Conservation (phyloP, 495 filamentous ascomycete genomes). For the Xylaria castorea region DNA sequence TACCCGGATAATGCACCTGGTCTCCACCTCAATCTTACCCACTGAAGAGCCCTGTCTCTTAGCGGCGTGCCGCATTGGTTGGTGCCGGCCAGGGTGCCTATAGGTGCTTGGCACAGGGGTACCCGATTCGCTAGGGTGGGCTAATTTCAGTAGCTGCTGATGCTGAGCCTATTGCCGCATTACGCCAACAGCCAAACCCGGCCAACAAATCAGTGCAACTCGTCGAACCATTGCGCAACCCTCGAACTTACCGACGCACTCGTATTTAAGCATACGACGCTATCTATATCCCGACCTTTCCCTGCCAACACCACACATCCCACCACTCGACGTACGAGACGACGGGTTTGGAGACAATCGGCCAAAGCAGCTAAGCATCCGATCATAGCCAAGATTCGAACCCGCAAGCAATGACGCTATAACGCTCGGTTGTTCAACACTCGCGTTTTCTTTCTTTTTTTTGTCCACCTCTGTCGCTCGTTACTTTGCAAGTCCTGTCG, state of each 20-base stretch:
- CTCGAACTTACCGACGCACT: not conserved
- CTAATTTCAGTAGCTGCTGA: not conserved
- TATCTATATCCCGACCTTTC: not conserved
- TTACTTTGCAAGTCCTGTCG: conserved; percentile 31
- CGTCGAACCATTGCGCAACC: conserved; percentile 22
- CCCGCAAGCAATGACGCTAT: conserved; percentile 36
- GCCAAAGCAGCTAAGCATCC: not conserved
- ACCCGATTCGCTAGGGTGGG: not conserved
- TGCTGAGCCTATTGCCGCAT: conserved; percentile 18
- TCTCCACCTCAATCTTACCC: conserved; percentile 7
- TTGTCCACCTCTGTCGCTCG: conserved; percentile 37
- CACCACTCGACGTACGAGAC: not conserved
- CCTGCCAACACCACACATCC: not conserved
- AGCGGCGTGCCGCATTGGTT: conserved; percentile 15
- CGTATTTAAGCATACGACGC: not conserved
- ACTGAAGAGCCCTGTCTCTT: not conserved
- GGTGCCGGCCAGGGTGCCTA: conserved; percentile 1
- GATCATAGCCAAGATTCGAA: conserved; percentile 19
- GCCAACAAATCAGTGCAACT: conserved; percentile 8
- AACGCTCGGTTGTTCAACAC: conserved; percentile 12
- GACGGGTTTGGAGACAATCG: not conserved
- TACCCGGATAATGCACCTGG: not conserved
- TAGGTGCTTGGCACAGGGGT: conserved; percentile 10
- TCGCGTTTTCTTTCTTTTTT: conserved; percentile 16
- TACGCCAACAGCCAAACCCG: conserved; percentile 15